Base-by-base conservation (phyloP, 148 eudicot species). In the Persicaria tinctoria region DNA sequence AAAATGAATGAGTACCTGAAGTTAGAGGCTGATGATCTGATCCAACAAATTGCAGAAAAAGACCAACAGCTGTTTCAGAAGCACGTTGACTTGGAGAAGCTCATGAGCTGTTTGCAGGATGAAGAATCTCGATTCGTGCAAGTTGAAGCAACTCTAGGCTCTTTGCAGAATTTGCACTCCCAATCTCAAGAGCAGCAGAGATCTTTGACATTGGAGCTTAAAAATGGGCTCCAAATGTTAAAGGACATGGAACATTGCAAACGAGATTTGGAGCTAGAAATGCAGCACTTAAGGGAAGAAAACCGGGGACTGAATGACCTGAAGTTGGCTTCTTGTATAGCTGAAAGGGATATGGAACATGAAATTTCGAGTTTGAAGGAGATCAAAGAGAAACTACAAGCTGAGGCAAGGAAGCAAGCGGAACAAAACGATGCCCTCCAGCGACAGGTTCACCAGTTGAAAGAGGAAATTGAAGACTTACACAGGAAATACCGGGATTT, bases 111-210 rank as follows among this genome's bases (percentile, higher is more conserved):
- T 74, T 80, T 88, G 66, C 77, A 87, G 49, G 83, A 90, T 70
- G 98, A 95, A 73, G 89, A 79, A 49, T 68, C 74, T 59, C 85
- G 80, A 49, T 86, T 89, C 75, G 79, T 81, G 72, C 89, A 87
- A 85, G 84, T 86, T 54, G 93, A 95, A 83, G 84, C 85, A 68
- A 81, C 86, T 76, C 92, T 95, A 57, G 82, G 73, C 71, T 70
- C 86, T 70, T 81, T 95, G 76, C 89, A 85, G 74, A 81, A 80
- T 80, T 46, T 84, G 81, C 90, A 90, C 72, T 85, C 77, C 46
- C 89, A 85, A 76, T 92, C 96, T 70, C 98, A 90, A 77, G 90
- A 88, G 59, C 83, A 92, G 81, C 98, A 95, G 79, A 89, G 70
- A 76, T 85, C 85, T 81, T 78, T 95, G 50, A 84, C 91, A 23